Evolutionary conservation across 2,329 filamentous ascomycete species (phyloP).

Genomic region (Claviceps fusiformis): DNA sequence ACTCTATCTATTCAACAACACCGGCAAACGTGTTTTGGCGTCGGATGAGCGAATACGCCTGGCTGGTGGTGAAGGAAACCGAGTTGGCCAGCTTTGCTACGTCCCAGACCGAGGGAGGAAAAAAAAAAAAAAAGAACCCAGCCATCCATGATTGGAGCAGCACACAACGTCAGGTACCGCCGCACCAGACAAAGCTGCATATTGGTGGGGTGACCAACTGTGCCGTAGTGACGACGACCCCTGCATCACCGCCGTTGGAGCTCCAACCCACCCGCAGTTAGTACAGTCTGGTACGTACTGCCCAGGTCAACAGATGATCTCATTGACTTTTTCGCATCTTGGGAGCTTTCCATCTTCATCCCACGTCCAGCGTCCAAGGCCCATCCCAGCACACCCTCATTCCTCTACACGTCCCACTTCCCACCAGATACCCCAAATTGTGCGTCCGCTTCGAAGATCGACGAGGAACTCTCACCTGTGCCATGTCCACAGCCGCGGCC

Average conservation of each 20-base stretch:
- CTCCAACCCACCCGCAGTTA: no score
- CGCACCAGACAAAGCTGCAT: neutral
- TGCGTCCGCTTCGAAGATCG: neutral
- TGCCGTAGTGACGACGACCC: neutral
- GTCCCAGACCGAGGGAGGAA: no score
- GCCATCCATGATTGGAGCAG: no score
- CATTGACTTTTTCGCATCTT: neutral
- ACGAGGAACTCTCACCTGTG: neutral
- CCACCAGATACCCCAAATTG: neutral
- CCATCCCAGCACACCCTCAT: neutral
- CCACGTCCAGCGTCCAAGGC: neutral
- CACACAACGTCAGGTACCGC: no score
- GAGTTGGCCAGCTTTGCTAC: neutral
- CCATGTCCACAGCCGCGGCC: slow-evolving; percentile 35
- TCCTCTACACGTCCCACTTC: neutral
- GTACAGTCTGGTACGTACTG: no score
- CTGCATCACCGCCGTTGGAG: neutral
- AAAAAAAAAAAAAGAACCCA: neutral
- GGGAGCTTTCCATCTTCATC: neutral
- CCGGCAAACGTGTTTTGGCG: no score
- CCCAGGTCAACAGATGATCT: no score
- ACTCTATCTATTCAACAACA: neutral
- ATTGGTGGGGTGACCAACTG: neutral
- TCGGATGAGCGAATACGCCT: neutral
- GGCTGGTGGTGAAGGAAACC: neutral